Evolutionary conservation across 768 basidiomycete species (phyloP).

Genomic region (Lepiota brunneoincarnata): DNA sequence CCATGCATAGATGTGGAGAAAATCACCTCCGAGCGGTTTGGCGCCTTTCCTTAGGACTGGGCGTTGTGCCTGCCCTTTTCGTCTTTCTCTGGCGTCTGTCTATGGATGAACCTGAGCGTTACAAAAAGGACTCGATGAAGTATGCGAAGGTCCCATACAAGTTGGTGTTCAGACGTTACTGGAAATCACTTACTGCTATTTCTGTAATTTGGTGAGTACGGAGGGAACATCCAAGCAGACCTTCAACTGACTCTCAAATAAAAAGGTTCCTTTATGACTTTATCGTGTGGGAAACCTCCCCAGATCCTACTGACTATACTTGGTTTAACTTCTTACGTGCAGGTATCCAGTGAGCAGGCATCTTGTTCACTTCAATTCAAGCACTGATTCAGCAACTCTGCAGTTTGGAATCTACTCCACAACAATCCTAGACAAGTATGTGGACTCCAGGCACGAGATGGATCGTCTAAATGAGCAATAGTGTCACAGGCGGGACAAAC

Average conservation of each 20-base stretch:
- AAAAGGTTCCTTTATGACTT: constrained; percentile 76
- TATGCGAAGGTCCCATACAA: constrained; percentile 68
- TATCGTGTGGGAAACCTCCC: constrained; percentile 48
- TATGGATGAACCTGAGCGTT: constrained; percentile 79
- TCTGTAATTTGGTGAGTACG: constrained; percentile 67
- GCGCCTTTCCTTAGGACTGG: constrained; percentile 84
- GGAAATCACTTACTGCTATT: constrained; percentile 67
- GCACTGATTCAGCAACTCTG: background rate
- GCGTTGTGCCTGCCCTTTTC: constrained; percentile 72
- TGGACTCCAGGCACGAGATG: background rate
- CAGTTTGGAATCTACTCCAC: constrained; percentile 83
- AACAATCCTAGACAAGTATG: constrained; percentile 65
- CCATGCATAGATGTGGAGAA: constrained; percentile 55
- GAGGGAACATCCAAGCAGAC: background rate
- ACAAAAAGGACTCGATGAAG: constrained; percentile 79
- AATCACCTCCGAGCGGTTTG: constrained; percentile 84
- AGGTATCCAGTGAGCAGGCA: constrained; percentile 59
- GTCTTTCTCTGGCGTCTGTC: constrained; percentile 86
- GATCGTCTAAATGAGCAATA: constrained; percentile 18
- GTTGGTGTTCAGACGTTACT: constrained; percentile 79
- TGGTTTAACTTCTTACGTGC: background rate
- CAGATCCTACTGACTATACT: background rate
- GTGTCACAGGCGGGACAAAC: constrained; percentile 52
- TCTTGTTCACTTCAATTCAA: background rate
- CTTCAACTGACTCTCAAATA: background rate